Evolutionary conservation across 805 yeast genomes (phyloP).

Genomic region (Candida ulmi): DNA sequence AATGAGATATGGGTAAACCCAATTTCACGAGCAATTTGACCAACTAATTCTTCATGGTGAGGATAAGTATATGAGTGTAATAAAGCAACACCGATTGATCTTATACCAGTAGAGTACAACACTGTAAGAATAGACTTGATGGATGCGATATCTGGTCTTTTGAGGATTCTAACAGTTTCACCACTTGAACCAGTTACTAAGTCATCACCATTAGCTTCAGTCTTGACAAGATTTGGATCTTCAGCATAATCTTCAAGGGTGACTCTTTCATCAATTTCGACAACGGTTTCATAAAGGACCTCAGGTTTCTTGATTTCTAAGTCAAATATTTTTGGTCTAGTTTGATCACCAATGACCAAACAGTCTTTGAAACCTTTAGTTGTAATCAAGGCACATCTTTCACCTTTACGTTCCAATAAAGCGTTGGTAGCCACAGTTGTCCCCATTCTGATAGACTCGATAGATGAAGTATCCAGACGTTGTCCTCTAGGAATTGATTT

Average conservation of each 20-base stretch:
- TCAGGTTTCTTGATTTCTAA: slow-evolving; percentile 67
- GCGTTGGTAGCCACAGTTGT: slow-evolving; percentile 97
- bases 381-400: slow-evolving; percentile 76
- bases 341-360: slow-evolving; percentile 80
- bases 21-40: slow-evolving; percentile 50
- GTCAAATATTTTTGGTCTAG: slow-evolving; percentile 87
- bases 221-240: slow-evolving; percentile 43
- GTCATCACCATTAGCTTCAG: slow-evolving; percentile 22
- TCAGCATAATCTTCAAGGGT: slow-evolving; percentile 78
- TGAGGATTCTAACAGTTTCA: slow-evolving; percentile 55
- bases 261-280: slow-evolving; percentile 87
- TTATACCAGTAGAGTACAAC: slow-evolving; percentile 51
- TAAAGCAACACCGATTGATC: slow-evolving; percentile 66
- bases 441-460: slow-evolving; percentile 78
- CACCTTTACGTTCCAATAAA: slow-evolving; percentile 87
- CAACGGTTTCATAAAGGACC: slow-evolving; percentile 66
- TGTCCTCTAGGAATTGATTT: slow-evolving; percentile 50
- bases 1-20: slow-evolving; percentile 70
- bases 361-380: slow-evolving; percentile 88
- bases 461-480: slow-evolving; percentile 55
- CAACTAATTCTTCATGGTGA: slow-evolving; percentile 58
- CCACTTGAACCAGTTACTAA: slow-evolving; percentile 58
- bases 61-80: slow-evolving; percentile 72
- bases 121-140: slow-evolving; percentile 36
- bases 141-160: slow-evolving; percentile 41